Evolutionary conservation across 2,329 filamentous ascomycete species (phyloP).

Genomic region (Apiospora marii): DNA sequence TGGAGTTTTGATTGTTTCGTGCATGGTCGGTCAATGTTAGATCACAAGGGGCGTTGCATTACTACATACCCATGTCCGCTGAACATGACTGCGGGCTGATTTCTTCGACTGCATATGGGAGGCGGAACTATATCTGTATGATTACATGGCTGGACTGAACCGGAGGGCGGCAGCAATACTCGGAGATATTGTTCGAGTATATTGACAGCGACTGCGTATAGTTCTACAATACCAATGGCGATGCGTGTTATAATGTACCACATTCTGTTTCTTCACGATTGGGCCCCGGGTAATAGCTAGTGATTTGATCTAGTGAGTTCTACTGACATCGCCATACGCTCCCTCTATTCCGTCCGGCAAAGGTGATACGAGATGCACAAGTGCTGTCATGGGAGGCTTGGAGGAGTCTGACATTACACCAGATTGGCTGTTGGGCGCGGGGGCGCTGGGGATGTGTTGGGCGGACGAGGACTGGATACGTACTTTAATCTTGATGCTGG

Average conservation of each 20-base stretch:
- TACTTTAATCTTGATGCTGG: neutral
- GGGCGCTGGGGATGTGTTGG: neutral
- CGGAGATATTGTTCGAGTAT: neutral
- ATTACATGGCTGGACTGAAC: slow-evolving; percentile 5
- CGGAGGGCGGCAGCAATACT: neutral
- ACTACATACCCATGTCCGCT: slow-evolving; percentile 10
- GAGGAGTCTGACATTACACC: neutral
- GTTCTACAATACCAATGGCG: neutral
- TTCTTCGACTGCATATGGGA: neutral
- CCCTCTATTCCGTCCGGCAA: no score
- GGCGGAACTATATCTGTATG: neutral
- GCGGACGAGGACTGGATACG: neutral
- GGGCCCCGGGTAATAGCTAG: neutral
- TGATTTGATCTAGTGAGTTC: neutral
- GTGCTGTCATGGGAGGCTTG: no score
- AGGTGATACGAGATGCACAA: no score
- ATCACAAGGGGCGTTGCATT: slow-evolving; percentile 22
- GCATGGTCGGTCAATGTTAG: slow-evolving; percentile 18
- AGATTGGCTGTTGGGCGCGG: neutral
- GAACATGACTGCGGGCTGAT: slow-evolving; percentile 6
- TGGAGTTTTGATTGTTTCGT: slow-evolving; percentile 18
- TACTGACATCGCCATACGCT: no score
- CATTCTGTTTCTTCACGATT: neutral
- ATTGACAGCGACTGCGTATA: neutral
- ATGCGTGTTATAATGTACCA: neutral